Conservation (phyloP, 192 early-diverging fungal species). For the Chytriomyces hyalinus region DNA sequence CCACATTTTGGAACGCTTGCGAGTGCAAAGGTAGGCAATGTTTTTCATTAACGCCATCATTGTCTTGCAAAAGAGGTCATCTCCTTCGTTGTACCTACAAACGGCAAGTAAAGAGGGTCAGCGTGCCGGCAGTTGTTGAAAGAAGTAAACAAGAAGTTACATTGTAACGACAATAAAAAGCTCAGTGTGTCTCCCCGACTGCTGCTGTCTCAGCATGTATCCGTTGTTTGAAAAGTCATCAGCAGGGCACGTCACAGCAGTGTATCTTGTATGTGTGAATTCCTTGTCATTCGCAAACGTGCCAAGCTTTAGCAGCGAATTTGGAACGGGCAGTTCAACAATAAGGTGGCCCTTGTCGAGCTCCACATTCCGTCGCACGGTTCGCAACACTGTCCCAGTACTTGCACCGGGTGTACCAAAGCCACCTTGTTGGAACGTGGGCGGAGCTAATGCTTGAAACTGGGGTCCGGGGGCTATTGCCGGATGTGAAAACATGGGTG, state of each 20-base stretch:
- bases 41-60: conserved; percentile 85
- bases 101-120: not conserved
- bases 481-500: not conserved
- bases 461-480: not conserved
- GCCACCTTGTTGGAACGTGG: not conserved
- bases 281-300: conserved; percentile 69
- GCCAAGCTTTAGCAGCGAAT: conserved; percentile 43
- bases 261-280: conserved; percentile 94
- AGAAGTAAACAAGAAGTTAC: conserved; percentile 47
- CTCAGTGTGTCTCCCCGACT: conserved; percentile 68
- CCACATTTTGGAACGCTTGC: conserved; percentile 52
- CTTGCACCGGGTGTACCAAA: not conserved
- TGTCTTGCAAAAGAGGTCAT: conserved; percentile 85
- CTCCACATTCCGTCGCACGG: conserved; percentile 23
- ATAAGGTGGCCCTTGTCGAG: conserved; percentile 47
- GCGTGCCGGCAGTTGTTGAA: not conserved
- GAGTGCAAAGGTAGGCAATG: conserved; percentile 54
- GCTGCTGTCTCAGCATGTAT: conserved; percentile 75
- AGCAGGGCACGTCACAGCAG: conserved; percentile 82
- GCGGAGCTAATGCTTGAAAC: not conserved
- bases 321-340: conserved; percentile 55
- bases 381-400: not conserved
- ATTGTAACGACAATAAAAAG: conserved; percentile 86
- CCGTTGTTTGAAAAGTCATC: conserved; percentile 68
- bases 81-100: conserved; percentile 75